A percentile compares a stretch with the other conserved stretches of the same genome.
These are phyloP conservation scores for Penicillium goetzii DNA, from an alignment of 495 filamentous ascomycete species.

Conservation along the genomic window DNA sequence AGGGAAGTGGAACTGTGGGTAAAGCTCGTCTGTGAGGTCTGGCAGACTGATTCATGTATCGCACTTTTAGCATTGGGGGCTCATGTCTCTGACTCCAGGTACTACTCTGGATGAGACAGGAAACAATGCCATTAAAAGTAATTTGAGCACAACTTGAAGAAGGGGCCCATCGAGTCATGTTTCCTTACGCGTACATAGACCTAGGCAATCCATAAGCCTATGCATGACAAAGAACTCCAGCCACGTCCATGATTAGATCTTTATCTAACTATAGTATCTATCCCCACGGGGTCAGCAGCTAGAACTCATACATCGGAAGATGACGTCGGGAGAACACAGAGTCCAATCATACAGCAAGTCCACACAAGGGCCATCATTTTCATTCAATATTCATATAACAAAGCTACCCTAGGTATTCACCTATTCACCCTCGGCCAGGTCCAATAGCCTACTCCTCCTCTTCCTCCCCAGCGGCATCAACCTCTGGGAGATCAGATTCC, in stretches of 20 bases:
- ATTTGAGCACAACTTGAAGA: no score
- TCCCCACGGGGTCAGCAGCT: not conserved
- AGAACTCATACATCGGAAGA: constrained; percentile 11
- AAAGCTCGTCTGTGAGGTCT: not conserved
- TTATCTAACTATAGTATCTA: not conserved
- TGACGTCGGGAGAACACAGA: constrained; percentile 1
- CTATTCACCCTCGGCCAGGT: not conserved
- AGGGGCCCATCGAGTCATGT: no score
- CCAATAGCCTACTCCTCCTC: constrained; percentile 26
- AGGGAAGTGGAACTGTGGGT: not conserved
- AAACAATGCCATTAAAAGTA: no score
- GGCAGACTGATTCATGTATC: not conserved
- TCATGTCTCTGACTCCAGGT: no score
- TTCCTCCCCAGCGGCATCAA: constrained; percentile 34
- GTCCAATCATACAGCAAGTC: constrained; percentile 14
- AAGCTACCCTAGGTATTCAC: not conserved
- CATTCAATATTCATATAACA: not conserved
- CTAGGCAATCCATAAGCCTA: not conserved
- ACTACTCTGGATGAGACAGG: no score
- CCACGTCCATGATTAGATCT: not conserved
- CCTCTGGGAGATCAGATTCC: constrained; percentile 50
- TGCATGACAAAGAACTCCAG: not conserved
- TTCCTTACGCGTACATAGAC: not conserved
- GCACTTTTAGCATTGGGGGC: no score
- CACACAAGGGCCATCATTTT: constrained; percentile 3